Base-by-base conservation (phyloP, 202 grass and related monocot genomes). In the Panicum hallii region DNA sequence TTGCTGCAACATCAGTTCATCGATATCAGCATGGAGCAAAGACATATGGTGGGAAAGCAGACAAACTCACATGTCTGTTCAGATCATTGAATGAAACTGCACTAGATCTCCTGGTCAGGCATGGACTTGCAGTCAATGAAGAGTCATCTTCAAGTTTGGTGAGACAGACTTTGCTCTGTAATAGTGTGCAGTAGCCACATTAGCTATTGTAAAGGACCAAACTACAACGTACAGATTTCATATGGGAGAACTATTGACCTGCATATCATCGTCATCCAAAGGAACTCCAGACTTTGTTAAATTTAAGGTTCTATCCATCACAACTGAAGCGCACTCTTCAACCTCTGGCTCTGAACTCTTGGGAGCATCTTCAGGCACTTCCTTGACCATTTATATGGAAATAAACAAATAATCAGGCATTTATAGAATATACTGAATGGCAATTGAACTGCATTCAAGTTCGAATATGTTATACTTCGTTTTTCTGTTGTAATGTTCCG, bases 301-400 rank as follows among this genome's bases (percentile, higher is more conserved):
- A 74, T 74, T 77, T 52, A 85, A 67, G 32, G 63, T 76, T 53
- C 45, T 41, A 41, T 74, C 63, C 62, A 71, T 79, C 68, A 74
- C 78, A 82, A 40, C 82, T 65, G 86, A 78, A 78, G 68, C 7
- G 1, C 71, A 48, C 47, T 82, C 76, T 12, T 75, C 62, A 22
- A 79, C 48, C 48, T 56, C 63, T 84, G 69, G 83, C 55, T 82
- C 58, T 4, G 44, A 64, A 79, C 72, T 60, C 79, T 75, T 67
- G 36, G 61, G 77, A 93, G 74, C 66, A 85, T 86, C 63, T 87
- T 81, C 87, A 89, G 69, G 78, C 81, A 87, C 70, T 91, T 91
- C 92, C 92, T 94, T 94, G 89, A 93, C 44, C 83, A 97, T 68
- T 66, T 67, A 79, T 81, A 75, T 72, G 82, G 61, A 80, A 84